phyloP scores from a whole-genome alignment of 2,329 filamentous ascomycete genomes.

The Paraconiothyrium brasiliense region DNA sequence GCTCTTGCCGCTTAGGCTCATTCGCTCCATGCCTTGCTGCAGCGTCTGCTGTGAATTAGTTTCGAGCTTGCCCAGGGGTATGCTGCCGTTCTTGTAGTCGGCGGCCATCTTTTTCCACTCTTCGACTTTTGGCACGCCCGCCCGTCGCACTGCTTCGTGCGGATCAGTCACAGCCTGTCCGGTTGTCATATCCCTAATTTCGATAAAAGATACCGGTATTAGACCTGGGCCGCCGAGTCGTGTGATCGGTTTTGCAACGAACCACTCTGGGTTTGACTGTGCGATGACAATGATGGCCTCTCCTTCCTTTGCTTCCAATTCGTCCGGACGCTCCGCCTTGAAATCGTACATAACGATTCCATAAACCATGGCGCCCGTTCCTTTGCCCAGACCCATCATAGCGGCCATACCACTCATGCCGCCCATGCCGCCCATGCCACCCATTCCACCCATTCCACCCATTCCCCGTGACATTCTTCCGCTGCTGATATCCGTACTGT shows the following conservation, averaged over 20 bases:
- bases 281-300: constrained; percentile 99
- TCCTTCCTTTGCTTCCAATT: constrained; percentile 91
- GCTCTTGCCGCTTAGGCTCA: constrained; percentile 71
- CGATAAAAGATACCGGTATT: constrained; percentile 95
- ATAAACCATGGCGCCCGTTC: constrained; percentile 85
- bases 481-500: constrained; percentile 42
- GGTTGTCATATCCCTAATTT: constrained; percentile 92
- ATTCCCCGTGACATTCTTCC: constrained; percentile 56
- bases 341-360: constrained; percentile 98
- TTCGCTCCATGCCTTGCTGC: constrained; percentile 72
- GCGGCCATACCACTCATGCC: constrained; percentile 6
- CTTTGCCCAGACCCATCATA: constrained; percentile 56
- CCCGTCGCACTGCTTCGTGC: constrained; percentile 83
- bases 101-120: constrained; percentile 99
- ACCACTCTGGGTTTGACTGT: constrained; percentile 98
- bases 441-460: constrained; percentile 61
- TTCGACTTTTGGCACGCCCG: constrained; percentile 92
- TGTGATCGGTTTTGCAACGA: constrained; percentile 98
- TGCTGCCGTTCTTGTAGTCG: constrained; percentile 99
- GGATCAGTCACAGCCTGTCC: constrained; percentile 84
- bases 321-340: constrained; percentile 91
- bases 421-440: constrained; percentile 11
- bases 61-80: constrained; percentile 91
- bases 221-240: constrained; percentile 92
- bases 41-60: constrained; percentile 57